A percentile compares a stretch with the other conserved stretches of the same genome.
Conservation (phyloP, 805 yeast species). For the Tanozyma kutaoensis region DNA sequence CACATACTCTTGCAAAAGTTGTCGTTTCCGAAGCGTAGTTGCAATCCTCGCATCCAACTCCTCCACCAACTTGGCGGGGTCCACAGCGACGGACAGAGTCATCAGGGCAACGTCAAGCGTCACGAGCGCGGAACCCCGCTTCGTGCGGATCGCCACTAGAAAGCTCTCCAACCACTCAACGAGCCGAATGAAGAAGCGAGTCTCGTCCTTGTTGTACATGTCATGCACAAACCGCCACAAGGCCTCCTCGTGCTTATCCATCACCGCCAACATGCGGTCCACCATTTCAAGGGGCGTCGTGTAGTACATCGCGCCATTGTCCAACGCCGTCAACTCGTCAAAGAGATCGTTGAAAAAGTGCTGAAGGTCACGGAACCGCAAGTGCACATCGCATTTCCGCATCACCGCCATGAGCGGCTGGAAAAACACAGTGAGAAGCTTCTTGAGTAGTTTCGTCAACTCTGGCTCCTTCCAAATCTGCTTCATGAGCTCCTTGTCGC, state of each 20-base stretch:
- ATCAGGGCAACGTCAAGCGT: constrained; percentile 29
- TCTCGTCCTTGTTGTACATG: constrained; percentile 66
- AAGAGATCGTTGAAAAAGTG: constrained; percentile 25
- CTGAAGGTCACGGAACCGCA: constrained; percentile 35
- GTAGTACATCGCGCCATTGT: constrained; percentile 39
- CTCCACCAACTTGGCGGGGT: constrained; percentile 15
- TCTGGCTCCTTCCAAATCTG: constrained; percentile 81
- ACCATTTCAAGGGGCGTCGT: constrained; percentile 46
- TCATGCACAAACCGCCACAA: constrained; percentile 69
- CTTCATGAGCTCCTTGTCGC: constrained; percentile 65
- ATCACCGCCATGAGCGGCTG: constrained; percentile 62
- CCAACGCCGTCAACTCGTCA: constrained; percentile 50
- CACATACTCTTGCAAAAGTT: constrained; percentile 21
- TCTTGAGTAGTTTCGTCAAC: constrained; percentile 60
- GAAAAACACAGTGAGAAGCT: constrained; percentile 57
- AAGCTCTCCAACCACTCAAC: constrained; percentile 64
- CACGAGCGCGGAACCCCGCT: constrained; percentile 15
- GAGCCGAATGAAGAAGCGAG: constrained; percentile 57
- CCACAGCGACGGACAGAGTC: constrained; percentile 10
- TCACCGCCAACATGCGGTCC: constrained; percentile 46
- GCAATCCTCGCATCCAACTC: constrained; percentile 29
- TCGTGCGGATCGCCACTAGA: constrained; percentile 47
- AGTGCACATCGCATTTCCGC: constrained; percentile 50
- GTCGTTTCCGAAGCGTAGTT: constrained; percentile 22
- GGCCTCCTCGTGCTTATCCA: constrained; percentile 60